Conservation (phyloP, 2,329 filamentous ascomycete genomes). For the Cordyceps javanica region DNA sequence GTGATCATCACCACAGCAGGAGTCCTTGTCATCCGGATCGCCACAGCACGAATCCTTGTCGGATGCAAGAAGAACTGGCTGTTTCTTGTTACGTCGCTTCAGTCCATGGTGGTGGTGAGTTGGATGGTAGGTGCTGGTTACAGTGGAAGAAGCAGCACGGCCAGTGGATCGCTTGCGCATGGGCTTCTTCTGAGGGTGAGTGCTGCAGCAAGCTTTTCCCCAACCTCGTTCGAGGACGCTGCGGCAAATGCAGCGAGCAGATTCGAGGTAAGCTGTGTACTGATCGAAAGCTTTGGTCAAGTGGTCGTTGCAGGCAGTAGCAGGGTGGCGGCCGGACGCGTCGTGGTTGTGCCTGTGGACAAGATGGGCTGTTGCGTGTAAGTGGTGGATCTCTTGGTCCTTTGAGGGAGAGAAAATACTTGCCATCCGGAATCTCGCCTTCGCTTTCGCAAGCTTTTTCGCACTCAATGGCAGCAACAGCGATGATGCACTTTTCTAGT, state of each 20-base stretch:
- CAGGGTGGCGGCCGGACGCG: conserved; percentile 20
- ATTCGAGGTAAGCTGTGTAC: conserved; percentile 30
- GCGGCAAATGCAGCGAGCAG: conserved; percentile 32
- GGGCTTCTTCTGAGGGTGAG: conserved; percentile 7
- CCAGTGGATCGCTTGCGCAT: neutral
- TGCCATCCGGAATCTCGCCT: conserved; percentile 9
- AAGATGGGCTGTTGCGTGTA: conserved; percentile 9
- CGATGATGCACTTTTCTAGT: conserved; percentile 26
- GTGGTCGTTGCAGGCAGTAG: conserved; percentile 26
- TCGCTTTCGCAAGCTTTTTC: conserved; percentile 23
- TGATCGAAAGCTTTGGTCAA: conserved; percentile 27
- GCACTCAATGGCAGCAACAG: conserved; percentile 25
- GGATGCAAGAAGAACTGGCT: neutral
- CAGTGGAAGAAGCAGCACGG: neutral
- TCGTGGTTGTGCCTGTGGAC: conserved; percentile 22
- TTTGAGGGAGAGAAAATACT: neutral
- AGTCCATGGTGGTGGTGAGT: conserved; percentile 19
- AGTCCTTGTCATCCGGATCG: conserved; percentile 10
- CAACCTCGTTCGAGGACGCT: conserved; percentile 25
- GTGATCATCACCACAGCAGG: conserved; percentile 13
- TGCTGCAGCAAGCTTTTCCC: conserved; percentile 23
- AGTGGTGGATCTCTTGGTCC: conserved; percentile 9
- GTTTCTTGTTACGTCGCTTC: conserved; percentile 17
- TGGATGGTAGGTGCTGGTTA: neutral
- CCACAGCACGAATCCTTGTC: conserved; percentile 10